Conservation (phyloP, 169 alveolate species). For the Eimeria necatrix region DNA sequence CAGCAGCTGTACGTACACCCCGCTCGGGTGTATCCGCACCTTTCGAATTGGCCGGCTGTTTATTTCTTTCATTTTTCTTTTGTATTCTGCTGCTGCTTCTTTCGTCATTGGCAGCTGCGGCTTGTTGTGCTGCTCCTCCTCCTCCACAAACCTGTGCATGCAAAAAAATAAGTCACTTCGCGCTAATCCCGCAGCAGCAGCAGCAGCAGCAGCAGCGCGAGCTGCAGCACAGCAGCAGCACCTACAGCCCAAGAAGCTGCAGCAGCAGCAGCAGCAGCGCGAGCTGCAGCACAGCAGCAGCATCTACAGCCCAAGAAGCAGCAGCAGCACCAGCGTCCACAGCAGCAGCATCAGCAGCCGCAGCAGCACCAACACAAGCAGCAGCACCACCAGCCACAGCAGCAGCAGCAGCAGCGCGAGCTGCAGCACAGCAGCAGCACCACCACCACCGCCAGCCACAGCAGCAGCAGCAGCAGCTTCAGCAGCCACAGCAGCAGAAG, state of each 20-base stretch:
- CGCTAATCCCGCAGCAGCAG: too few relatives aligned
- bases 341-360: slow-evolving; percentile 66
- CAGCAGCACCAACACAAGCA: neutral
- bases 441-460: too few relatives aligned
- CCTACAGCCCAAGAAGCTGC: too few relatives aligned
- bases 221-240: too few relatives aligned
- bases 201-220: slow-evolving; percentile 3
- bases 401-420: slow-evolving; percentile 73
- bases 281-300: too few relatives aligned
- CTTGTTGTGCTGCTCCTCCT: slow-evolving; percentile 95
- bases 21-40: slow-evolving; percentile 81
- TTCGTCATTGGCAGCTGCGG: slow-evolving; percentile 97
- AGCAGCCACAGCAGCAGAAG: neutral
- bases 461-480: slow-evolving; percentile 34
- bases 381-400: slow-evolving; percentile 34
- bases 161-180: too few relatives aligned
- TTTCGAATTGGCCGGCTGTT: slow-evolving; percentile 98
- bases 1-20: neutral
- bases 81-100: slow-evolving; percentile 96
- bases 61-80: slow-evolving; percentile 95
- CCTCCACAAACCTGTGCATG: slow-evolving; percentile 97
- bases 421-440: neutral
- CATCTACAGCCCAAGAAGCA: neutral
- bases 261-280: slow-evolving; percentile 42
- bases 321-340: slow-evolving; percentile 61